phyloP scores from a whole-genome alignment of 352 stramenopile genomes.

The Pythium sp. region DNA sequence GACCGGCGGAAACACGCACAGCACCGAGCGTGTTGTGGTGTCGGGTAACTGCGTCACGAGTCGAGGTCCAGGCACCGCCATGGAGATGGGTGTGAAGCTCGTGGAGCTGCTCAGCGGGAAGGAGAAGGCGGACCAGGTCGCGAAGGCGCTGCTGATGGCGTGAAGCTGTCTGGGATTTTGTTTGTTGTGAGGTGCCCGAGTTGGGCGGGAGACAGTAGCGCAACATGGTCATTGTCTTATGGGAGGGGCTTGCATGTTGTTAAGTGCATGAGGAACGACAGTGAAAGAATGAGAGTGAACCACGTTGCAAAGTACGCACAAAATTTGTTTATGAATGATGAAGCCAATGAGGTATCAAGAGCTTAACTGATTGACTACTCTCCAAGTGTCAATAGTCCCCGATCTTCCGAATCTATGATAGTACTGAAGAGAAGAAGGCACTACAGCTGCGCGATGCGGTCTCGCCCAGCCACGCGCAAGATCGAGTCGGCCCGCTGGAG shows the following conservation, averaged over 20 bases:
- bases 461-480: background rate
- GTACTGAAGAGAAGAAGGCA: background rate
- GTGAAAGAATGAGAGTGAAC: background rate
- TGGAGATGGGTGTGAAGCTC: slow-evolving; percentile 82
- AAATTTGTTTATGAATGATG: background rate
- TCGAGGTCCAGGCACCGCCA: slow-evolving; percentile 70
- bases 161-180: background rate
- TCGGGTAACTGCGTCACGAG: slow-evolving; percentile 77
- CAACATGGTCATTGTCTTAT: background rate
- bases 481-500: slow-evolving; percentile 14
- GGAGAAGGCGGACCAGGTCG: slow-evolving; percentile 61
- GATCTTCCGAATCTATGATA: background rate
- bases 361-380: background rate
- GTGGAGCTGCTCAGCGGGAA: slow-evolving; percentile 67
- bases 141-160: slow-evolving; percentile 53
- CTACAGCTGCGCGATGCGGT: slow-evolving; percentile 20
- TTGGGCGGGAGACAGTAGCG: background rate
- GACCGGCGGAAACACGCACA: slow-evolving; percentile 28
- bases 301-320: background rate
- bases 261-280: background rate
- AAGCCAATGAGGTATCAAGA: background rate
- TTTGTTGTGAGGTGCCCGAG: background rate
- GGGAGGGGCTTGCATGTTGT: background rate
- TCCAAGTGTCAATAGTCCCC: background rate
- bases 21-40: slow-evolving; percentile 60